Base-by-base conservation (phyloP, 1,284 basidiomycete genomes). In the Termitomyces sp. region DNA sequence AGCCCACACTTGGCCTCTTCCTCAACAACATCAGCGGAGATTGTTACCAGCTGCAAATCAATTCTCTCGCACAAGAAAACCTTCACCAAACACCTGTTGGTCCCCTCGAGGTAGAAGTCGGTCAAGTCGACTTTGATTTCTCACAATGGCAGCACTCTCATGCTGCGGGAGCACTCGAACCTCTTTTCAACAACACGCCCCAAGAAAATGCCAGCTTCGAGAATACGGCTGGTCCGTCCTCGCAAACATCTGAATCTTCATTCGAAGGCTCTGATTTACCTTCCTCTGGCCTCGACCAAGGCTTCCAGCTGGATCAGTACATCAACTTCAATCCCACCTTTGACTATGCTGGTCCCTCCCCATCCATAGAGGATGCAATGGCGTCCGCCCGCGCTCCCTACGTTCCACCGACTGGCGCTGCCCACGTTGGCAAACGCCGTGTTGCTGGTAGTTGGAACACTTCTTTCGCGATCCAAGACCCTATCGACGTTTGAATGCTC, bases 401-500 rank as follows among this genome's bases (percentile, higher is more conserved):
- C 58, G 65, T 72, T 0, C 83, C 83, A 4, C 82, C 83, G 5
- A 55, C 79, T 10, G 83, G 81, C 45, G 82, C 83, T 15, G 63
- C 67, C 3, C 64, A 76, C 52, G 70, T 76, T 1, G 70, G 73
- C 5, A 72, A 67, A 24, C 77, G 83, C 38, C 79, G 83, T 1
- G 82, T 81, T 30, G 83, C 66, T 12, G 81, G 68, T 0, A 79
- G 65, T 56, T 85, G 83, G 83, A 70, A 73, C 51, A 65, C 70
- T 24, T 55, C 71, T 8, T 68, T 63, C 51, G 52, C 58, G 15
- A 40, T 47, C 8, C 40, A 58, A 5, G 65, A 67, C 34, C 64
- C 64, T 2, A 57, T 65, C 36, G 70, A 73, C 12, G 68, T 67
- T 46, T 61, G 44, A 60, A 47, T 38, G 58, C 47, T 56, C 50